phyloP scores from a whole-genome alignment of 179 eudicot species.

The Nepenthes alata region DNA sequence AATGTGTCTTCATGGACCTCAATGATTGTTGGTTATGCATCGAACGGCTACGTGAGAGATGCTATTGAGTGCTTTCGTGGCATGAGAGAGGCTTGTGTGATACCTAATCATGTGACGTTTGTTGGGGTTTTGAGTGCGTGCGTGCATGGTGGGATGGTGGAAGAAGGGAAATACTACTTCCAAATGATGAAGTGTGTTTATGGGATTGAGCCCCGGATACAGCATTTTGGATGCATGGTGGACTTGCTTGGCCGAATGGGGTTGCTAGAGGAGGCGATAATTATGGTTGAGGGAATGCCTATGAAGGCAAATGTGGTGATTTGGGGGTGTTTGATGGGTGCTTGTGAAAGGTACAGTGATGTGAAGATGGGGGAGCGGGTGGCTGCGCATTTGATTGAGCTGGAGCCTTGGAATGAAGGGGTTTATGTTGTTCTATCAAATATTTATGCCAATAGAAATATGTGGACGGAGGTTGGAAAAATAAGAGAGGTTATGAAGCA shows the following conservation, averaged over 20 bases:
- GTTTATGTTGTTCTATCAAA: slow-evolving; percentile 64
- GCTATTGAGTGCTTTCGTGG: slow-evolving; percentile 40
- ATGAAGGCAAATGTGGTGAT: slow-evolving; percentile 60
- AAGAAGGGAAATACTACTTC: slow-evolving; percentile 54
- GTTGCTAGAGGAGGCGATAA: slow-evolving; percentile 56
- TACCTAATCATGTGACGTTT: slow-evolving; percentile 68
- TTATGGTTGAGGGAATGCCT: slow-evolving; percentile 60
- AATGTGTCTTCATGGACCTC: slow-evolving; percentile 84
- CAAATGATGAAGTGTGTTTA: slow-evolving; percentile 38
- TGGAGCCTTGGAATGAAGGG: slow-evolving; percentile 79
- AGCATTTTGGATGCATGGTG: slow-evolving; percentile 82
- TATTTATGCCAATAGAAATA: slow-evolving; percentile 49
- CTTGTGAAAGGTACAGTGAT: slow-evolving; percentile 57
- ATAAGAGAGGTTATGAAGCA: slow-evolving; percentile 51
- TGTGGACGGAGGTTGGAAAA: slow-evolving; percentile 66
- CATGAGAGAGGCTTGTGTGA: slow-evolving; percentile 41
- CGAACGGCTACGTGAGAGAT: slow-evolving; percentile 41
- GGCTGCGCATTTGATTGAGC: slow-evolving; percentile 42
- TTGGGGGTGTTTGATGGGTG: slow-evolving; percentile 86
- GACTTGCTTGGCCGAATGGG: slow-evolving; percentile 83
- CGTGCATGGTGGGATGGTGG: slow-evolving; percentile 67
- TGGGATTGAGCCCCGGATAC: slow-evolving; percentile 36
- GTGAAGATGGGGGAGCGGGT: slow-evolving; percentile 68
- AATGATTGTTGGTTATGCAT: slow-evolving; percentile 75
- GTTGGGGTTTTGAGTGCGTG: slow-evolving; percentile 69